These are phyloP conservation scores for Carex myosuroides DNA, from an alignment of 176 grass and related monocot species.

Conservation along the genomic window DNA sequence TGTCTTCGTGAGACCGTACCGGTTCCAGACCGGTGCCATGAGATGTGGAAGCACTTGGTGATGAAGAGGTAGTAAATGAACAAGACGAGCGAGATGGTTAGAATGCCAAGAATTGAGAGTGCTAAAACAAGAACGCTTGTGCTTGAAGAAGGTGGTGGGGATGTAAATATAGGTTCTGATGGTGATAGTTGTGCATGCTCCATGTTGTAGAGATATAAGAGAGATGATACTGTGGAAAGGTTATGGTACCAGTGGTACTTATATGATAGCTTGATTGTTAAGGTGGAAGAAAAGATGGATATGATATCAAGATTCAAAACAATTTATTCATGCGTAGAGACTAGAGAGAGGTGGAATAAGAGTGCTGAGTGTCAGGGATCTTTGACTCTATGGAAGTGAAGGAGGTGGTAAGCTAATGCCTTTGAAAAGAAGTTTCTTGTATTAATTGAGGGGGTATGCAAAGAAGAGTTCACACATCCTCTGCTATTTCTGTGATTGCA, in stretches of 20 bases:
- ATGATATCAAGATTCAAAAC: not conserved
- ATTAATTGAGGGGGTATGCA: not conserved
- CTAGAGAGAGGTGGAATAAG: not conserved
- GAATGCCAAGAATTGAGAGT: conserved; percentile 67
- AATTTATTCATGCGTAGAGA: not conserved
- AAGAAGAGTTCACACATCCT: not conserved
- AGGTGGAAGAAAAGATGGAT: not conserved
- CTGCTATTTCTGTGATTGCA: not conserved
- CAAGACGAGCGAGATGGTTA: conserved; percentile 67
- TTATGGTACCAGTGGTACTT: not conserved
- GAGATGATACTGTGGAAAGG: not conserved
- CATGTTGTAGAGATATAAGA: not conserved
- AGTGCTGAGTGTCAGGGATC: conserved; percentile 11
- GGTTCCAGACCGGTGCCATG: conserved; percentile 15
- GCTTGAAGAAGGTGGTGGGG: conserved; percentile 18
- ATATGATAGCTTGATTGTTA: not conserved
- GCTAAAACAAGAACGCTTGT: conserved; percentile 59
- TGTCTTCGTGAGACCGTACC: conserved; percentile 3
- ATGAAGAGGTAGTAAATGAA: conserved; percentile 85
- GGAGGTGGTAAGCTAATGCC: not conserved
- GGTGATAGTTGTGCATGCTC: not conserved
- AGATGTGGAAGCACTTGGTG: conserved; percentile 54
- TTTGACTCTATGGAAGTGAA: conserved; percentile 5
- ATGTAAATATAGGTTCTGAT: not conserved
- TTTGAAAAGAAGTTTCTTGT: not conserved